These are phyloP conservation scores for Helicocarpus griseus DNA, from an alignment of 2,329 filamentous ascomycete species.

Conservation along the genomic window DNA sequence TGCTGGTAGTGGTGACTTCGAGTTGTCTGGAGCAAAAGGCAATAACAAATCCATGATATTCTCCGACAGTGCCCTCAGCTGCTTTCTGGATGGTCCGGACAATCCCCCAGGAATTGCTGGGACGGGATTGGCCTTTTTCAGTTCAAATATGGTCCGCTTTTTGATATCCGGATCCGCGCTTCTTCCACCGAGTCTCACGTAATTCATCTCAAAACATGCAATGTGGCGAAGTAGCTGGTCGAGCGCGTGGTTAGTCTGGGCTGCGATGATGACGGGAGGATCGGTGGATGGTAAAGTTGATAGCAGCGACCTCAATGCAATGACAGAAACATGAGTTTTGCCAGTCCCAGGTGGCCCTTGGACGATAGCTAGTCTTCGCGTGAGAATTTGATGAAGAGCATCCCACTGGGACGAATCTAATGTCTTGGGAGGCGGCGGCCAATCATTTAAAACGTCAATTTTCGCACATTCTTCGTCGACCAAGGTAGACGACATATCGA, in stretches of 20 bases:
- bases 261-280: constrained; percentile 66
- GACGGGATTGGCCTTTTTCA: constrained; percentile 35
- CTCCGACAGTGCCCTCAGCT: constrained; percentile 36
- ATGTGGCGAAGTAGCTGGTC: constrained; percentile 68
- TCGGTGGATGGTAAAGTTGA: constrained; percentile 46
- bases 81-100: constrained; percentile 28
- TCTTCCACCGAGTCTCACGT: constrained; percentile 60
- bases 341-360: constrained; percentile 75
- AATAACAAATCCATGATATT: constrained; percentile 33
- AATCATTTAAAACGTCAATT: constrained; percentile 45
- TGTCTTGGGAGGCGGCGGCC: constrained; percentile 39
- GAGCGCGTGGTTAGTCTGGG: constrained; percentile 83
- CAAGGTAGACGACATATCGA: constrained; percentile 42
- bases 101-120: constrained; percentile 32
- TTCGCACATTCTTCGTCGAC: constrained; percentile 29
- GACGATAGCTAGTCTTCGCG: constrained; percentile 61
- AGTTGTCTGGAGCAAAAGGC: constrained; percentile 29
- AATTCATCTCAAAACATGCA: constrained; percentile 50
- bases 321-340: constrained; percentile 74
- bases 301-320: constrained; percentile 57
- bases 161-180: constrained; percentile 58
- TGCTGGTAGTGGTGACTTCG: constrained; percentile 42
- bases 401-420: constrained; percentile 63
- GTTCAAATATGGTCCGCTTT: constrained; percentile 55
- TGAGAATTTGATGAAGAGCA: constrained; percentile 61